Evolutionary conservation across 768 basidiomycete species (phyloP).

Genomic region (Suillus subaureus): DNA sequence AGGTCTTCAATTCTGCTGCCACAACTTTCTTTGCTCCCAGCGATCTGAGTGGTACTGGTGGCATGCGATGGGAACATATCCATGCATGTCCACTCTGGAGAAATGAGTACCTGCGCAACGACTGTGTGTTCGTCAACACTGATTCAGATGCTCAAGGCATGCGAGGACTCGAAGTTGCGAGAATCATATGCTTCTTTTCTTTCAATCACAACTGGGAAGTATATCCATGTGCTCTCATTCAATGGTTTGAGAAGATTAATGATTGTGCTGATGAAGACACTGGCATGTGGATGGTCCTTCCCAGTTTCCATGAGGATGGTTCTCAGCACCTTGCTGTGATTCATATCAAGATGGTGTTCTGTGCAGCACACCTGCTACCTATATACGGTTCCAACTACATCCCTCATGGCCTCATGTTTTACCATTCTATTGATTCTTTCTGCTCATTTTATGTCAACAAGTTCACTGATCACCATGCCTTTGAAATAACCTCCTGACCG

Average conservation of each 20-base stretch:
- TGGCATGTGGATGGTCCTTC: constrained; percentile 14
- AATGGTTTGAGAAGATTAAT: constrained; percentile 20
- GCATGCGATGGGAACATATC: constrained; percentile 24
- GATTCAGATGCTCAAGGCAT: constrained; percentile 13
- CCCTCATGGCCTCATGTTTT: not conserved
- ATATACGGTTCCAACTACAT: not conserved
- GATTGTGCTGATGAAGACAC: constrained; percentile 21
- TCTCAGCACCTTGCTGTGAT: not conserved
- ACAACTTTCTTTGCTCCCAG: not conserved
- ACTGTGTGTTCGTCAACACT: constrained; percentile 13
- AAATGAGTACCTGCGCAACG: not conserved
- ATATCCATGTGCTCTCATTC: constrained; percentile 21
- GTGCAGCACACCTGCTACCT: constrained; percentile 10
- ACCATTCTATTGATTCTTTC: not conserved
- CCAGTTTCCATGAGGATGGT: not conserved
- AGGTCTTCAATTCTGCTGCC: not conserved
- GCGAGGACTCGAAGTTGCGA: constrained; percentile 17
- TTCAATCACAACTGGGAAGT: constrained; percentile 4
- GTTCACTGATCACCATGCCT: not conserved
- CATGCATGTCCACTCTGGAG: constrained; percentile 22
- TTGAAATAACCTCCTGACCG: not conserved
- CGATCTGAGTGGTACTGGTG: not conserved
- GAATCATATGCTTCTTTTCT: constrained; percentile 18
- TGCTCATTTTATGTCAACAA: not conserved
- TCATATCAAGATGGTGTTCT: constrained; percentile 9